Conservation (phyloP, 345 rosid species). For the Aquilaria sinensis region DNA sequence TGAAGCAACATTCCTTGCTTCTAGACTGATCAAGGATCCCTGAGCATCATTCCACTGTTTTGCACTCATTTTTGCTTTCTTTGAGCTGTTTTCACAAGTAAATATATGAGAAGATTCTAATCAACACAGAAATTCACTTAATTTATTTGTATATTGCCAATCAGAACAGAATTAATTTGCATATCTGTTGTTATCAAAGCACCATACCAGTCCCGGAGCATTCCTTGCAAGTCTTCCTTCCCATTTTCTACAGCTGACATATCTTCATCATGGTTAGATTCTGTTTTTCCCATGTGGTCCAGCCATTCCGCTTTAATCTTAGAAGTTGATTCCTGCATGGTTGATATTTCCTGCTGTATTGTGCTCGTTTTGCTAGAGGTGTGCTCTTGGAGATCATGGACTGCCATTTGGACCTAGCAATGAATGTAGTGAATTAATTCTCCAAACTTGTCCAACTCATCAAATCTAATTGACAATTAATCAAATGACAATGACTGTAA, state of each 20-base stretch:
- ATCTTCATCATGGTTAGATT: constrained; percentile 59
- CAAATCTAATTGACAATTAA: no score
- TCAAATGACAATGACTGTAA: no score
- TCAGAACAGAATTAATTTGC: background rate
- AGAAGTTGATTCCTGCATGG: constrained; percentile 78
- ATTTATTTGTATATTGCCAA: no score
- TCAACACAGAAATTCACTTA: no score
- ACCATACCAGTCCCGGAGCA: constrained; percentile 75
- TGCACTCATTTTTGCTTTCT: constrained; percentile 67
- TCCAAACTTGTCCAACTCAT: background rate
- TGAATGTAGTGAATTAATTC: constrained; percentile 4
- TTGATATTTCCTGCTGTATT: constrained; percentile 86
- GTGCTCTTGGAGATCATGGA: constrained; percentile 75
- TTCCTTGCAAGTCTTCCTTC: constrained; percentile 72
- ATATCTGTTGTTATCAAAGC: background rate
- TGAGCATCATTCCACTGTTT: constrained; percentile 88
- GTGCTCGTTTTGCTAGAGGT: constrained; percentile 65
- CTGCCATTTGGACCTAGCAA: constrained; percentile 81
- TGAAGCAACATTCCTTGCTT: constrained; percentile 75
- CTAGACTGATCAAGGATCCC: constrained; percentile 75
- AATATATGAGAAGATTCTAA: background rate
- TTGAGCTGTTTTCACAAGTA: constrained; percentile 40
- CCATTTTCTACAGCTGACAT: constrained; percentile 69
- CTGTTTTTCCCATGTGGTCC: constrained; percentile 73
- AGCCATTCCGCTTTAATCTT: constrained; percentile 78